Evolutionary conservation across 2,329 filamentous ascomycete species (phyloP).

Genomic region (Nemania sp.): DNA sequence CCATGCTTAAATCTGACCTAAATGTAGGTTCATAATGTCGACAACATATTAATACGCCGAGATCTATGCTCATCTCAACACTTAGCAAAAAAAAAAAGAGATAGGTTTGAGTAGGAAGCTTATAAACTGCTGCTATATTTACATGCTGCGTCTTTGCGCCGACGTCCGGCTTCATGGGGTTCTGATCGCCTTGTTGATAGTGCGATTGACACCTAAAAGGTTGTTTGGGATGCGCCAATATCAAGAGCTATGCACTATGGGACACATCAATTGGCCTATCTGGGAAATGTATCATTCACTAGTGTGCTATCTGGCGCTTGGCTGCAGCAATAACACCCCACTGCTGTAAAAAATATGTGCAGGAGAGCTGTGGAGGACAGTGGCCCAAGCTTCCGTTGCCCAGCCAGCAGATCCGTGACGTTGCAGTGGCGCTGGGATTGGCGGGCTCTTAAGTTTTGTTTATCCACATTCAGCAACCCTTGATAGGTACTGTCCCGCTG

Average conservation of each 20-base stretch:
- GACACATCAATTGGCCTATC: slow-evolving; percentile 16
- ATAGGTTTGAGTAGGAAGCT: too few relatives aligned
- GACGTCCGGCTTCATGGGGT: too few relatives aligned
- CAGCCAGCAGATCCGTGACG: slow-evolving; percentile 45
- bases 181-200: too few relatives aligned
- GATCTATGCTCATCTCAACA: too few relatives aligned
- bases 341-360: neutral
- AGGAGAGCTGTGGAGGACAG: neutral
- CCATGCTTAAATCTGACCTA: too few relatives aligned
- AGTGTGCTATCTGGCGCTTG: slow-evolving; percentile 1
- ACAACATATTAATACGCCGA: too few relatives aligned
- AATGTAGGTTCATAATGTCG: too few relatives aligned
- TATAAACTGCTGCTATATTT: too few relatives aligned
- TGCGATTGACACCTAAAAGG: too few relatives aligned
- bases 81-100: too few relatives aligned
- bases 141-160: too few relatives aligned
- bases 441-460: slow-evolving; percentile 44
- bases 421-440: slow-evolving; percentile 45
- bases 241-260: slow-evolving; percentile 1
- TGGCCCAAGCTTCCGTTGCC: slow-evolving; percentile 46
- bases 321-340: slow-evolving; percentile 1
- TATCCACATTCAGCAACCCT: slow-evolving; percentile 42
- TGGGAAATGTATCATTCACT: neutral
- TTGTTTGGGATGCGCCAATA: slow-evolving; percentile 5
- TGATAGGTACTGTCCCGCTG: slow-evolving; percentile 33